These are phyloP conservation scores for Apiotrichum veenhuisii DNA, from an alignment of 1,284 basidiomycete genomes.

Conservation along the genomic window DNA sequence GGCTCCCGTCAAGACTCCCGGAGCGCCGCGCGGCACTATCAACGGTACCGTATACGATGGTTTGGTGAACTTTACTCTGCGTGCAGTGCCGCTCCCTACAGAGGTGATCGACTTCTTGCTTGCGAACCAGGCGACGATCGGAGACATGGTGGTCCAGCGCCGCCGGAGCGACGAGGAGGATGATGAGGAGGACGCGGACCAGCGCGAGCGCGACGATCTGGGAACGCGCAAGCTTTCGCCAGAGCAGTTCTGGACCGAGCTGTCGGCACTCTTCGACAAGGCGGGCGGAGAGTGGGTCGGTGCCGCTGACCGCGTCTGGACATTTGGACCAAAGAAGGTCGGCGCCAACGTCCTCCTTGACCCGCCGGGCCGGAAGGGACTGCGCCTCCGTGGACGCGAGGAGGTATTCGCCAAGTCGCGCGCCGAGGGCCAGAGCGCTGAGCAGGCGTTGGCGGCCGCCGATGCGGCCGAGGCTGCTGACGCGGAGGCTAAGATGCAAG, in stretches of 20 bases:
- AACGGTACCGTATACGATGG: conserved; percentile 65
- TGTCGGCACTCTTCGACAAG: conserved; percentile 63
- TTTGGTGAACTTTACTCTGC: conserved; percentile 75
- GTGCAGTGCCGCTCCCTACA: conserved; percentile 73
- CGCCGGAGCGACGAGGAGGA: conserved; percentile 20
- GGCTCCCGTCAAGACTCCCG: conserved; percentile 72
- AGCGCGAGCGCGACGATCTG: conserved; percentile 44
- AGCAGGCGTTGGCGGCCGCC: conserved; percentile 40
- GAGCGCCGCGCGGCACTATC: conserved; percentile 73
- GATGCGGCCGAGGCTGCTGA: conserved; percentile 26
- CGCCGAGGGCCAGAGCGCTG: conserved; percentile 41
- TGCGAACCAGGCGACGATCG: conserved; percentile 56
- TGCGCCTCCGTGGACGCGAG: conserved; percentile 37
- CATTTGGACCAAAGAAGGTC: conserved; percentile 83
- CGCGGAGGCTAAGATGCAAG: conserved; percentile 17
- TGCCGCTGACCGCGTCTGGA: conserved; percentile 72
- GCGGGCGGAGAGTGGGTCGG: conserved; percentile 78
- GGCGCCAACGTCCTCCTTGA: conserved; percentile 88
- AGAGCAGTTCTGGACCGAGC: conserved; percentile 74
- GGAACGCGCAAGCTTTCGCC: conserved; percentile 58
- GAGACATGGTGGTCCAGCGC: conserved; percentile 42
- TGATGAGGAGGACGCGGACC: conserved; percentile 23
- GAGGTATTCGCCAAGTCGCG: conserved; percentile 40
- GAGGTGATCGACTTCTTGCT: conserved; percentile 68
- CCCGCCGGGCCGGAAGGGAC: conserved; percentile 33